Base-by-base conservation (phyloP, 371 early-diverging fungal genomes). In the Mortierella polycephala region DNA sequence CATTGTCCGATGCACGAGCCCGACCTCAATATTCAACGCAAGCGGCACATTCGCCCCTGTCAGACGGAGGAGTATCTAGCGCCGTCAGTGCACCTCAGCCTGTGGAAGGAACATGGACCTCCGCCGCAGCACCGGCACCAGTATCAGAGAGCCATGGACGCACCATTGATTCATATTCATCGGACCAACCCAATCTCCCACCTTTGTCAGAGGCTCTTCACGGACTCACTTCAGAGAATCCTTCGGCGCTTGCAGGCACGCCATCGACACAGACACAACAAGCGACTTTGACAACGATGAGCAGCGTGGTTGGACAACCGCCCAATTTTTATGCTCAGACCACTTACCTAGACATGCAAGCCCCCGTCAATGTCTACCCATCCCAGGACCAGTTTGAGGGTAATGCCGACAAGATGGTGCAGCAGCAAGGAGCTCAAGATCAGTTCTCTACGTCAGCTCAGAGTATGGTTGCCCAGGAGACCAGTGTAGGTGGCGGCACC, bases 281-380 rank as follows among this genome's bases (percentile, higher is more conserved):
- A 30, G 60, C 75, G 12, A 47, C 69, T 21, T 18, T 63, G 13
- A 49, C 67, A 2, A 49, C 60, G 10, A 63, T 73, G 51, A 30
- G 30, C 18, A 62, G 57, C 40, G 55, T 73, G n/a, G 69, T 64
- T 8, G 52, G 68, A 20, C 60, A 68, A 18, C 64, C 68, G 8
- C 60, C 74, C 30, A 64, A 67, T 41, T 68, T 74, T 52, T 74
- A 74, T 41, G 57, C 68, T 0, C 47, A 64, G 3, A 53, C 60
- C 20, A 51, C 74, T 6, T 74, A 74, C 49, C 44, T 74, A 61
- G 74, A 74, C 6, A 64, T 74, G 53, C 74, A 67, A 41, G 64
- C 67, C 4, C 74, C 74, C 11, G 63, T 72, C 9, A 51, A 61
- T 23, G 59, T 72, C 20, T 72, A 72, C 30, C 12, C 69, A 16